Base-by-base conservation (phyloP, 2,329 filamentous ascomycete genomes). In the Fusarium avenaceum region DNA sequence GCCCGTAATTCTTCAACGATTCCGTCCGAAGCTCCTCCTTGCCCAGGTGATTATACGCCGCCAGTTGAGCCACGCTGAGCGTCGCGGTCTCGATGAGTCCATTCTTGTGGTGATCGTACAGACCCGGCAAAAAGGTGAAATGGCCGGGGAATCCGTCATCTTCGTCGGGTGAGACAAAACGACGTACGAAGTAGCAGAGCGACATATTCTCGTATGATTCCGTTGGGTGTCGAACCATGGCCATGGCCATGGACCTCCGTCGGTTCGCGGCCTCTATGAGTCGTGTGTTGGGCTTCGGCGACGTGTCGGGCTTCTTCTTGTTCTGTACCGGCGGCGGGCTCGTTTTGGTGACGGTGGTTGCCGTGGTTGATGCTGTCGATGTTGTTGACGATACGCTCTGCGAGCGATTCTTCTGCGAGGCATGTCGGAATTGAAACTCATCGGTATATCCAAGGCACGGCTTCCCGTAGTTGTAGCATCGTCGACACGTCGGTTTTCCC, bases 401-500 rank as follows among this genome's bases (percentile, higher is more conserved):
- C 17, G 47, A 32, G 10, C 50, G 52, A 2, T 26, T n/a, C 15
- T 70, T 70, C 2, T 44, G 58, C 5, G 46, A 40, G 6, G 63
- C 67, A 58, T 76, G 68, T 24, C 77, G 72, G 60, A 78, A 78
- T 30, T 78, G 76, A 49, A 78, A 78, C 59, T 76, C 72, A 54
- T 78, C 77, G 15, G 76, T 78, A 54, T 78, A 78, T 45, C 77
- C 77, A 3, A 72, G 71, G 22, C 77, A 78, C 2, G 72, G 70
- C 52, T 76, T 76, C 11, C 77, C 77, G 48, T 78, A 78, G 43
- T 75, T 71, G 54, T 72, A 59, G 46, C 74, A 78, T 50, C 76
- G 74, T 20, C 70, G 74, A 62, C 76, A 78, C 20, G 73, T 70
- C 3, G 76, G 76, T 40, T 76, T 78, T 17, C 49, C 57, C 48